Base-by-base conservation (phyloP, 257 asterid genomes). In the Solanum gandarillasii region DNA sequence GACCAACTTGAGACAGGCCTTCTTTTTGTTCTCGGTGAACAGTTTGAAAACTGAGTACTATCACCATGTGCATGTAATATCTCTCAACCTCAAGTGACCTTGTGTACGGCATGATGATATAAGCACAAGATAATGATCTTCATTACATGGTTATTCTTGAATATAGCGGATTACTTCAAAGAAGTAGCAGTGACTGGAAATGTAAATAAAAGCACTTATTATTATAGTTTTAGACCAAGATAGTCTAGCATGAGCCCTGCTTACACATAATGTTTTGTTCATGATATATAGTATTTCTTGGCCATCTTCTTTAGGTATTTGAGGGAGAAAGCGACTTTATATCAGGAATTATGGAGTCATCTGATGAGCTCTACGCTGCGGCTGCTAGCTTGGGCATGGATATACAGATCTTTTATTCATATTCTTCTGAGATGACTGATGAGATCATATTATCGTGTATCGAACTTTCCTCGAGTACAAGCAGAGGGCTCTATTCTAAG, bases 311-410 rank as follows among this genome's bases (percentile, higher is more conserved):
- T 29, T 93, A 97, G 99, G 92, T 97, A 88, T 97, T 96, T 88
- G 99, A 97, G 92, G 99, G 99, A 84, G 99, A 94, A 89, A 88
- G 86, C 83, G 88, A 89, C 86, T 96, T 94, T 88, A 88, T 97
- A 31, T 88, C 90, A 88, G 93, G 94, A 89, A 87, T 97, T 39
- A 93, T 96, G 96, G 99, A 97, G 93, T 93, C 96, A 89, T 96
- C 99, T 87, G 99, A 97, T 91, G 96, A 95, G 92, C 93, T 97
- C 88, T 95, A 95, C 84, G 99, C 99, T 86, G 99, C 99, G 36
- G 98, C 98, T 73, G 96, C 98, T 70, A 94, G 98, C 92, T 92
- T 97, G 88, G 98, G 99, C 90, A 92, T 97, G 74, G 95, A 94
- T 89, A 88, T 97, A 87, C 99, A 94, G 90, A 89, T 96, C 88